Percentiles rank a stretch among this genome's conserved stretches.
phyloP scores from a whole-genome alignment of 2,329 filamentous ascomycete species.

The Ophioceras dolichostomum region DNA sequence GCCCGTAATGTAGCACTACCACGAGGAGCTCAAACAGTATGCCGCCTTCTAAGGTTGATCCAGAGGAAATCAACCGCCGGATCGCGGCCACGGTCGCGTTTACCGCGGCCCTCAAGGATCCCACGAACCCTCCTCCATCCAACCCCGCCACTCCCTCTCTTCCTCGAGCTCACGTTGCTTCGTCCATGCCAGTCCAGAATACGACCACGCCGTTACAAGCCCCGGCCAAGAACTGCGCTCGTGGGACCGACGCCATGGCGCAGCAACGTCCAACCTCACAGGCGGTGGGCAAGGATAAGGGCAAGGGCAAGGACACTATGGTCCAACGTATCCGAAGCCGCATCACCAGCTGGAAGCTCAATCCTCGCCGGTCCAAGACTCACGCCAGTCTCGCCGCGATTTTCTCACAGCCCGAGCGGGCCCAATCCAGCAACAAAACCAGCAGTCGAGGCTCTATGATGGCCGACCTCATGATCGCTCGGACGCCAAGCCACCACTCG shows the following conservation, averaged over 20 bases:
- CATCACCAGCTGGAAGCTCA: constrained; percentile 1
- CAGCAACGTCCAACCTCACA: background rate
- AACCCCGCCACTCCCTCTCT: background rate
- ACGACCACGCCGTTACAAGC: too few relatives aligned
- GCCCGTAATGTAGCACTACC: background rate
- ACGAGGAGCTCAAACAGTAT: too few relatives aligned
- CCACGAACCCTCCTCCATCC: background rate
- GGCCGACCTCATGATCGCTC: background rate
- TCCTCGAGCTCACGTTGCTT: background rate
- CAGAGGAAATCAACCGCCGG: background rate
- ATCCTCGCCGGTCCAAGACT: background rate
- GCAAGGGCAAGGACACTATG: constrained; percentile 1
- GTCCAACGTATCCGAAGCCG: background rate
- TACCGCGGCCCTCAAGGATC: background rate
- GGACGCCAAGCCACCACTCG: background rate
- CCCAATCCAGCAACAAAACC: background rate
- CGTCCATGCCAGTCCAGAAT: too few relatives aligned
- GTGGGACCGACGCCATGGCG: too few relatives aligned
- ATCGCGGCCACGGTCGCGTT: background rate
- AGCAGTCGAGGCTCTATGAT: background rate
- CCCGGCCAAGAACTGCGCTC: too few relatives aligned
- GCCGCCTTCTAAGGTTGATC: background rate
- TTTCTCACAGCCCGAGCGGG: background rate
- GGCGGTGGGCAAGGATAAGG: too few relatives aligned
- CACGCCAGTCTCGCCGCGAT: background rate